Evolutionary conservation across 805 yeast species (phyloP).

Genomic region (Saccharomycopsis fermentans): DNA sequence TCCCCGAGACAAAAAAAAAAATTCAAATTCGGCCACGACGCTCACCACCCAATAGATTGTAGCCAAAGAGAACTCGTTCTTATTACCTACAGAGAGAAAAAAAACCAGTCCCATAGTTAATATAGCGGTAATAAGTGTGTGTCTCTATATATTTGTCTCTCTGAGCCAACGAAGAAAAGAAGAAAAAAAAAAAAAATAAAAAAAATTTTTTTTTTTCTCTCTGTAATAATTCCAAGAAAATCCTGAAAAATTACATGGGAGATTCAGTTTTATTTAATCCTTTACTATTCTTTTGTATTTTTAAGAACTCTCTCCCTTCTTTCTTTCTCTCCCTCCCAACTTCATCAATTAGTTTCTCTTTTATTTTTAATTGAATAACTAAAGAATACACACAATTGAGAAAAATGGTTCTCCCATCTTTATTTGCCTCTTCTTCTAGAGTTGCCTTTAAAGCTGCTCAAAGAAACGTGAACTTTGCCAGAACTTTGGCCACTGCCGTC

Average conservation of each 20-base stretch:
- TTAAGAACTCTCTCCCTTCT: background rate
- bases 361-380: constrained; percentile 2
- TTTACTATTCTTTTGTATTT: background rate
- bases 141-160: no score
- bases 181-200: background rate
- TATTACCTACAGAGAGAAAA: no score
- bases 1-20: background rate
- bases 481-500: constrained; percentile 73
- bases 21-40: constrained; percentile 1
- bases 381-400: background rate
- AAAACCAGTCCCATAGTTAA: no score
- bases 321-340: background rate
- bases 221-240: background rate
- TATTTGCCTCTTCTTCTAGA: constrained; percentile 60
- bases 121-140: no score
- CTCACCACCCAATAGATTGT: background rate
- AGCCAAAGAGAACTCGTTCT: background rate
- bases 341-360: constrained; percentile 1
- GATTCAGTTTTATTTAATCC: background rate
- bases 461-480: constrained; percentile 65
- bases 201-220: background rate
- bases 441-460: constrained; percentile 83
- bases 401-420: constrained; percentile 43
- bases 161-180: background rate
- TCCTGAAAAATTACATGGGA: background rate